phyloP scores from a whole-genome alignment of 139 green algal genomes.

The Tetraselmis striata region DNA sequence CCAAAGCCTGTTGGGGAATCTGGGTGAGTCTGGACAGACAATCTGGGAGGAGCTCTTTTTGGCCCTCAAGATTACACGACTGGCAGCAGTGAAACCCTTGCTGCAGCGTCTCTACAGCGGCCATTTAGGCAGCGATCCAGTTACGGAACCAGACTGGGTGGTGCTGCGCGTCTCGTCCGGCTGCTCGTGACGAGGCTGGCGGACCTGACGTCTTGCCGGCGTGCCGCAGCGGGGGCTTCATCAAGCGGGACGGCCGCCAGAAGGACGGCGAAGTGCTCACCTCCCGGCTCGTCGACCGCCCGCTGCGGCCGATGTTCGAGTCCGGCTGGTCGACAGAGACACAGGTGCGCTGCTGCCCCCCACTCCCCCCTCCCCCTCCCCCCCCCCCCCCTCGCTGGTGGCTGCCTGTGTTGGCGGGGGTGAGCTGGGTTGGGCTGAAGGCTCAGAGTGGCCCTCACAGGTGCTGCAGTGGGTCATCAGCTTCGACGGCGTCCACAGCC shows the following conservation, averaged over 20 bases:
- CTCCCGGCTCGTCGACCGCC: constrained; percentile 84
- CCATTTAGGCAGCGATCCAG: too few relatives aligned
- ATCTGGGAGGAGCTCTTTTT: too few relatives aligned
- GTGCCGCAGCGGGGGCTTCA: constrained; percentile 64
- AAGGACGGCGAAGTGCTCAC: constrained; percentile 82
- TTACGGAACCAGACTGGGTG: too few relatives aligned
- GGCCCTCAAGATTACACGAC: too few relatives aligned
- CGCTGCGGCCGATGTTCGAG: constrained; percentile 86
- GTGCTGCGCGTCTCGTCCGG: too few relatives aligned
- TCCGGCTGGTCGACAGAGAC: constrained; percentile 84
- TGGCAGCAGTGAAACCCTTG: too few relatives aligned
- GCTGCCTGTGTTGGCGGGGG: constrained; percentile 17
- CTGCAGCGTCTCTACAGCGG: too few relatives aligned
- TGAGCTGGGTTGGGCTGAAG: not conserved
- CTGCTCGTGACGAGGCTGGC: too few relatives aligned
- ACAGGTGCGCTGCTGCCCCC: constrained; percentile 54
- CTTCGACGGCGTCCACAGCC: constrained; percentile 73
- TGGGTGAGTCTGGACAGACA: too few relatives aligned
- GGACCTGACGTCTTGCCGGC: not conserved
- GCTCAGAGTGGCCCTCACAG: too few relatives aligned
- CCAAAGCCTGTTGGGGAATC: too few relatives aligned
- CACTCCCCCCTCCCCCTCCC: not conserved
- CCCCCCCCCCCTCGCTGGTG: too few relatives aligned
- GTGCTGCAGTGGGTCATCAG: constrained; percentile 71
- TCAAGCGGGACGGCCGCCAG: constrained; percentile 86